phyloP scores from a whole-genome alignment of 257 asterid species.

The Primulina huaijiensis region DNA sequence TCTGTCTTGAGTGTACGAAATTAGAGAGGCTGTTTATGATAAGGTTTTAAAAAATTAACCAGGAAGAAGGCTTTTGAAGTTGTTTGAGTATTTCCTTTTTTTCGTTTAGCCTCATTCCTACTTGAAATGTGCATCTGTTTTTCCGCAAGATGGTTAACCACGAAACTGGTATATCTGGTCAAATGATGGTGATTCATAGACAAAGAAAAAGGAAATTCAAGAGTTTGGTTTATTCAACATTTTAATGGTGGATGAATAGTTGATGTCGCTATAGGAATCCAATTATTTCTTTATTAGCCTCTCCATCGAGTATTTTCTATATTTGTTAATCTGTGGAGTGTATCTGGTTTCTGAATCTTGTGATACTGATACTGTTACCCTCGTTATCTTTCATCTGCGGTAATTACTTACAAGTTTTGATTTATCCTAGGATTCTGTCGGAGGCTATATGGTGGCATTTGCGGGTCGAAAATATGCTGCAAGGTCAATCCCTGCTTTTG shows the following conservation, averaged over 20 bases:
- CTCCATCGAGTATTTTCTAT: not conserved
- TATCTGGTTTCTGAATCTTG: not conserved
- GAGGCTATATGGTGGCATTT: constrained; percentile 98
- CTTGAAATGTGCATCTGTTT: not conserved
- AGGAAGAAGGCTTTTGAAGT: not conserved
- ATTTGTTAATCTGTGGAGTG: not conserved
- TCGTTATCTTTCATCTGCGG: not conserved
- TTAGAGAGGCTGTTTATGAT: not conserved
- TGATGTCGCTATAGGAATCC: too few relatives aligned
- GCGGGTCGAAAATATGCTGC: constrained; percentile 95
- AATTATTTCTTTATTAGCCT: not conserved
- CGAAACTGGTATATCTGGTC: not conserved
- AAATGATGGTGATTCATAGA: not conserved
- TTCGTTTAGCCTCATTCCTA: not conserved
- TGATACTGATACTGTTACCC: not conserved
- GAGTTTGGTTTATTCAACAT: too few relatives aligned
- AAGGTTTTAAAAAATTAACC: not conserved
- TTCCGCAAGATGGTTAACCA: not conserved
- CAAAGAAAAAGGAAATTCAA: not conserved
- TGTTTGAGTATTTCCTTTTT: not conserved
- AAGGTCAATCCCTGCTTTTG: constrained; percentile 80
- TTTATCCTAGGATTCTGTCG: constrained; percentile 55
- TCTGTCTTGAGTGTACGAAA: not conserved
- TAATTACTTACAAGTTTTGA: not conserved
- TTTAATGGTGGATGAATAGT: too few relatives aligned